A percentile compares a stretch with the other conserved stretches of the same genome.
Conservation (phyloP, 1,139 yeast genomes). For the Zygosaccharomyces pseudobailii region DNA sequence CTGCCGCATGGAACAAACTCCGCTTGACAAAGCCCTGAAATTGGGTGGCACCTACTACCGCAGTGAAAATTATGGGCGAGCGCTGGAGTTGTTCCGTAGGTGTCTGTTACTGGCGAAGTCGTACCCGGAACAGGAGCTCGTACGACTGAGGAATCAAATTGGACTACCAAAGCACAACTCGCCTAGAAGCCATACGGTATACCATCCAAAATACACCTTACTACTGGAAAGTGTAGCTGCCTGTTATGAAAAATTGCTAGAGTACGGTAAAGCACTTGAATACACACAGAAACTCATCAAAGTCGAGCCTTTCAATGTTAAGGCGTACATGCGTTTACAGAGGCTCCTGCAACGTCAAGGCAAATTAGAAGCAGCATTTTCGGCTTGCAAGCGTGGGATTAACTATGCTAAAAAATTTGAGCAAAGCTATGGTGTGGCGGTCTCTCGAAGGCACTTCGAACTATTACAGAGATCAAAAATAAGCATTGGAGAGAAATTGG, state of each 20-base stretch:
- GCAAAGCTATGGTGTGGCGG: conserved; percentile 19
- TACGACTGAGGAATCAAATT: conserved; percentile 13
- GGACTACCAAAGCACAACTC: conserved; percentile 16
- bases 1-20: conserved; percentile 13
- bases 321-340: conserved; percentile 54
- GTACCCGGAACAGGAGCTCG: conserved; percentile 20
- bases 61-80: conserved; percentile 24
- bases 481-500: conserved; percentile 8
- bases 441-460: conserved; percentile 22
- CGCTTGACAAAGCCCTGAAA: conserved; percentile 27
- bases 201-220: conserved; percentile 34
- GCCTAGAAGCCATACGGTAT: conserved; percentile 9
- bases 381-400: conserved; percentile 42
- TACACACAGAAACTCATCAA: conserved; percentile 44
- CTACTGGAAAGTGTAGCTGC: conserved; percentile 50
- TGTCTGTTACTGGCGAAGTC: conserved; percentile 26
- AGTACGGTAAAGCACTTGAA: conserved; percentile 39
- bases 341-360: conserved; percentile 39
- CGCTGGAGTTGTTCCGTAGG: conserved; percentile 27
- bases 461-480: conserved; percentile 15
- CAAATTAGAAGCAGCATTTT: conserved; percentile 41
- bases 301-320: conserved; percentile 52
- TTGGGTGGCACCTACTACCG: conserved; percentile 29
- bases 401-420: conserved; percentile 23
- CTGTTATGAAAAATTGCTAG: conserved; percentile 48